A percentile compares a stretch with the other conserved stretches of the same genome.
Evolutionary conservation across 371 early-diverging fungal genomes (phyloP).

Genomic region (Circinella umbellata): DNA sequence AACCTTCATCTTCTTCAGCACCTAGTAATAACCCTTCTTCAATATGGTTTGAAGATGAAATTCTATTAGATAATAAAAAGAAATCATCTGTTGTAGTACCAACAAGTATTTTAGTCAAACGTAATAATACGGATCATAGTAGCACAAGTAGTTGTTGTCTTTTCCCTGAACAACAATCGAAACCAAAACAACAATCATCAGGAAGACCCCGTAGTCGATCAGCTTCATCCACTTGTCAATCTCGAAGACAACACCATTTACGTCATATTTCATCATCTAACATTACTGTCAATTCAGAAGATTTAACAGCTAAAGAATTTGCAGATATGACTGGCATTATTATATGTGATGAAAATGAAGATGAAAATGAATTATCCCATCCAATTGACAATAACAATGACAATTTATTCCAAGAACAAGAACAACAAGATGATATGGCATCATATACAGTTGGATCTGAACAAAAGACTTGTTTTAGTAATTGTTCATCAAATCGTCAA

Average conservation of each 20-base stretch:
- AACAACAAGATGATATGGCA: background rate
- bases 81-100: background rate
- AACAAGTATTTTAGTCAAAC: constrained; percentile 12
- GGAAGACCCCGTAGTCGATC: background rate
- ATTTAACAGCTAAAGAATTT: constrained; percentile 42
- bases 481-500: constrained; percentile 9
- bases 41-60: background rate
- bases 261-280: constrained; percentile 21
- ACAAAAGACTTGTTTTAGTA: background rate
- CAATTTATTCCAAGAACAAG: too few species aligned
- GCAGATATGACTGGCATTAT: constrained; percentile 37
- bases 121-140: constrained; percentile 2
- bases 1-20: background rate
- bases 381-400: background rate
- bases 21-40: background rate
- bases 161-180: background rate
- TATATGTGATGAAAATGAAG: constrained; percentile 28
- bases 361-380: background rate
- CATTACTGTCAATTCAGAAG: constrained; percentile 32
- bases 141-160: background rate
- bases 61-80: background rate
- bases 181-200: background rate
- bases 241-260: background rate
- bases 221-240: background rate
- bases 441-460: background rate